phyloP scores from a whole-genome alignment of 1,284 basidiomycete species.

The Ganoderma lingzhi region DNA sequence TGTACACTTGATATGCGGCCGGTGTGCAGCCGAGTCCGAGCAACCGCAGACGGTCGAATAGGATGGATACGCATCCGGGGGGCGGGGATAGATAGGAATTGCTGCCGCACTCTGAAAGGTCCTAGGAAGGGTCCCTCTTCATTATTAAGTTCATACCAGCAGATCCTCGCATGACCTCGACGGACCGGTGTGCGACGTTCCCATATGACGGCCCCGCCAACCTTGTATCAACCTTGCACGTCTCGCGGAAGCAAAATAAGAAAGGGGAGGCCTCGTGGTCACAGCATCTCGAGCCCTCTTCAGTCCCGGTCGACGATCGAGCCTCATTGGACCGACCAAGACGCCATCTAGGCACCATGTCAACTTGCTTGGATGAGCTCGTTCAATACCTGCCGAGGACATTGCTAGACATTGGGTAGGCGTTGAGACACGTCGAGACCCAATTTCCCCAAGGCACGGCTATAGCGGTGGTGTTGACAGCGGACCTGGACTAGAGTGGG shows the following conservation, averaged over 20 bases:
- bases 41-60: neutral
- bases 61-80: neutral
- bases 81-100: neutral
- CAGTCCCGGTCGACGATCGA: neutral
- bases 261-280: neutral
- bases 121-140: neutral
- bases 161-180: neutral
- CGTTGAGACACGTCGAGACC: neutral
- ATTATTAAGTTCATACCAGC: neutral
- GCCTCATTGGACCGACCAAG: neutral
- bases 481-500: neutral
- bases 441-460: neutral
- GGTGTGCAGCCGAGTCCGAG: neutral
- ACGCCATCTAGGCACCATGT: neutral
- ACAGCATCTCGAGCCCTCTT: neutral
- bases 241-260: neutral
- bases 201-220: neutral
- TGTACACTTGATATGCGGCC: neutral
- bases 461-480: neutral
- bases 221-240: conserved; percentile 1
- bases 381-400: neutral
- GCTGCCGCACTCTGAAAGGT: neutral
- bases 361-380: neutral
- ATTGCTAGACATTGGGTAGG: neutral
- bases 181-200: neutral